Evolutionary conservation across 2,329 filamentous ascomycete species (phyloP).

Genomic region (Pseudopithomyces chartarum): DNA sequence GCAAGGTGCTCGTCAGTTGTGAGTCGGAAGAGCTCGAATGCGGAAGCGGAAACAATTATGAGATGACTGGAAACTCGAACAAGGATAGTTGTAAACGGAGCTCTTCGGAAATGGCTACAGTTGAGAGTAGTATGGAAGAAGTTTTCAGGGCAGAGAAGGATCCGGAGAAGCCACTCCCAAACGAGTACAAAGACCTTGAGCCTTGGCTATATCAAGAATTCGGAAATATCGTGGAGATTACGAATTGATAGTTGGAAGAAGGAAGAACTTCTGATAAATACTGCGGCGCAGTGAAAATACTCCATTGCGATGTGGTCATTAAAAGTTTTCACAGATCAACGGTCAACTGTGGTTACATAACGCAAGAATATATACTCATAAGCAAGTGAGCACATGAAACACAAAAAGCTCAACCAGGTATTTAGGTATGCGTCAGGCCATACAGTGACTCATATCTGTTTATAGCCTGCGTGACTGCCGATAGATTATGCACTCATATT

Average conservation of each 20-base stretch:
- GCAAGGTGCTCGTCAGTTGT: constrained; percentile 1
- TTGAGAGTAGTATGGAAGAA: background rate
- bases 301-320: too few relatives aligned
- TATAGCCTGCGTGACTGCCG: too few relatives aligned
- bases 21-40: constrained; percentile 5
- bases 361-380: too few relatives aligned
- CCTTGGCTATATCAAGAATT: constrained; percentile 47
- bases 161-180: constrained; percentile 16
- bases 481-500: too few relatives aligned
- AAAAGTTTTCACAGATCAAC: too few relatives aligned
- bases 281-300: too few relatives aligned
- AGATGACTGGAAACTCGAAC: background rate
- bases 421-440: too few relatives aligned
- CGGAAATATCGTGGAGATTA: constrained; percentile 47
- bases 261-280: too few relatives aligned
- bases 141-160: background rate
- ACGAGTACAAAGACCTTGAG: constrained; percentile 40
- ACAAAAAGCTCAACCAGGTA: too few relatives aligned
- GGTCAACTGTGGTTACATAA: too few relatives aligned
- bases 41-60: background rate
- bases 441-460: too few relatives aligned
- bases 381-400: too few relatives aligned
- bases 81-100: background rate
- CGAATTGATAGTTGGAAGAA: constrained; percentile 18
- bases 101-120: background rate